Percentiles rank a stretch among this genome's conserved stretches.
phyloP scores from a whole-genome alignment of 2,329 filamentous ascomycete species.

The Fusarium vanettenii region DNA sequence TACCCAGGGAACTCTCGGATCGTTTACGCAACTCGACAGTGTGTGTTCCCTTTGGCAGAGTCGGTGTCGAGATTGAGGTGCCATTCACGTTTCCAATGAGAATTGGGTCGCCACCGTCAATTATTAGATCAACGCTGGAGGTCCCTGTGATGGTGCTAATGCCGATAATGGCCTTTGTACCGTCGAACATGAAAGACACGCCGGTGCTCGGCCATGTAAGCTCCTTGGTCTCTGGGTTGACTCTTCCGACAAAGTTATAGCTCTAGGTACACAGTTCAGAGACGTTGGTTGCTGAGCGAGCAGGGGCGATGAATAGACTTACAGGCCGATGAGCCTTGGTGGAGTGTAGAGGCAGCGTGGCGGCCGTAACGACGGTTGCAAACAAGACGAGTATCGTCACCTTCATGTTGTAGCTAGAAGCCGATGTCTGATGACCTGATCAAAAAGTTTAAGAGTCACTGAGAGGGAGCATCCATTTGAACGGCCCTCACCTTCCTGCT shows the following conservation, averaged over 20 bases:
- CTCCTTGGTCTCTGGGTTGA: conserved; percentile 55
- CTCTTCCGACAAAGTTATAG: conserved; percentile 50
- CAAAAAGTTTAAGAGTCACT: background rate
- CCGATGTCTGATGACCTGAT: background rate
- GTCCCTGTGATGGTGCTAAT: conserved; percentile 13
- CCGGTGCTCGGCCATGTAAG: conserved; percentile 59
- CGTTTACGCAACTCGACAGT: conserved; percentile 31
- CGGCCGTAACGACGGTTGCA: conserved; percentile 7
- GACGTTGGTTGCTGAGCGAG: too few species aligned
- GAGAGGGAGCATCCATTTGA: background rate
- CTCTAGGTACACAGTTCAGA: conserved; percentile 1
- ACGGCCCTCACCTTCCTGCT: background rate
- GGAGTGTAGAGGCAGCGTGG: background rate
- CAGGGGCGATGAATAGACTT: background rate
- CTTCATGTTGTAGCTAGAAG: conserved; percentile 15
- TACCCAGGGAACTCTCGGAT: conserved; percentile 23
- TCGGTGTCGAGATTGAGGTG: conserved; percentile 8
- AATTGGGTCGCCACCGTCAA: conserved; percentile 22
- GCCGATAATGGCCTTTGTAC: conserved; percentile 52
- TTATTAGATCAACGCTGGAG: conserved; percentile 28
- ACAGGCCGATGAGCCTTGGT: background rate
- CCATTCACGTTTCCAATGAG: conserved; percentile 17
- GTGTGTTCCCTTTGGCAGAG: conserved; percentile 17
- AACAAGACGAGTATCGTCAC: background rate
- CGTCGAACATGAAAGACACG: conserved; percentile 54